phyloP scores from a whole-genome alignment of 2,329 filamentous ascomycete species.

The Alternaria burnsii region DNA sequence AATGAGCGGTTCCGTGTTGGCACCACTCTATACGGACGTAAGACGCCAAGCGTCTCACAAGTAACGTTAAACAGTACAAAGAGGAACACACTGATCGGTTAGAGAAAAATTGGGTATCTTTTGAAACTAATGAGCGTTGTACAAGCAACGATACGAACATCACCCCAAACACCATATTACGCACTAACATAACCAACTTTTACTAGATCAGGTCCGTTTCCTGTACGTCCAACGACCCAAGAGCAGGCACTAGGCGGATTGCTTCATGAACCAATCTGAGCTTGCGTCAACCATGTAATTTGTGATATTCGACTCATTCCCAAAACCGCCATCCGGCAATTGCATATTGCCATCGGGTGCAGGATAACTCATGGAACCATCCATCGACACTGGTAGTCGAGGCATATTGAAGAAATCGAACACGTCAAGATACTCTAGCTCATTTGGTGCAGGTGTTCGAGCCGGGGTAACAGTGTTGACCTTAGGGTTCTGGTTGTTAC shows the following conservation, averaged over 20 bases:
- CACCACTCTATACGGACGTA: not conserved
- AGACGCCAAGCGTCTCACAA: not conserved
- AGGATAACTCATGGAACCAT: slow-evolving; percentile 41
- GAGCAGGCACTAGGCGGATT: slow-evolving; percentile 17
- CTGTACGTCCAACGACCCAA: not conserved
- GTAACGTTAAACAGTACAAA: not conserved
- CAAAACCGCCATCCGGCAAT: slow-evolving; percentile 38
- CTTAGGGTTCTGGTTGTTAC: slow-evolving; percentile 44
- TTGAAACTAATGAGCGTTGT: not conserved
- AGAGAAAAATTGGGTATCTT: slow-evolving; percentile 10
- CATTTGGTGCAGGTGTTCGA: slow-evolving; percentile 77
- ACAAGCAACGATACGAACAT: not conserved
- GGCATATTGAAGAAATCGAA: slow-evolving; percentile 97
- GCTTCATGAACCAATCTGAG: slow-evolving; percentile 72
- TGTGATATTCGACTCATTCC: slow-evolving; percentile 77
- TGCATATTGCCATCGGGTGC: slow-evolving; percentile 39
- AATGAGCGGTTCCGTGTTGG: slow-evolving; percentile 13
- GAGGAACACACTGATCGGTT: not conserved
- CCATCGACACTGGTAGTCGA: slow-evolving; percentile 63
- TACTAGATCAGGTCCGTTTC: not conserved
- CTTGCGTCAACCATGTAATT: slow-evolving; percentile 80
- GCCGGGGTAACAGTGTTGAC: slow-evolving; percentile 60
- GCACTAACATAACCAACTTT: slow-evolving; percentile 3
- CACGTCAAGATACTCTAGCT: slow-evolving; percentile 89
- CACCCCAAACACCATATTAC: not conserved